phyloP scores from a whole-genome alignment of 177 flowering plant species.

The Vitis hybrid region DNA sequence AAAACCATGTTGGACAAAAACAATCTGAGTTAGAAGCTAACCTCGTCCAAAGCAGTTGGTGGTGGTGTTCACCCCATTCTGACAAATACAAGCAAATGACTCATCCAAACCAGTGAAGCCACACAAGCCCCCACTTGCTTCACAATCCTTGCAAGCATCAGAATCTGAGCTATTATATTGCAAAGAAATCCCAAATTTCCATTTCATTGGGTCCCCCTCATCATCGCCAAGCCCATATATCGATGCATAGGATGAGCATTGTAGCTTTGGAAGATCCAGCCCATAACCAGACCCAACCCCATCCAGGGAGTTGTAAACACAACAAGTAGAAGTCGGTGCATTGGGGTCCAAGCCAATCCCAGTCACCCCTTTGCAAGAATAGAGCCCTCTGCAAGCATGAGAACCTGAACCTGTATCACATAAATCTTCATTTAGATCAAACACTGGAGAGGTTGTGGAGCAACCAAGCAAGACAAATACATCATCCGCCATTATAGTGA shows the following conservation, averaged over 20 bases:
- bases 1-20: neutral
- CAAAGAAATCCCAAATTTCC: constrained; percentile 58
- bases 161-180: constrained; percentile 42
- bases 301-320: constrained; percentile 48
- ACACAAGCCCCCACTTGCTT: constrained; percentile 55
- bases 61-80: constrained; percentile 51
- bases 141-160: constrained; percentile 47
- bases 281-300: constrained; percentile 33
- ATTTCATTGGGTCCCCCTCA: constrained; percentile 53
- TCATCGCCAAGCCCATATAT: constrained; percentile 52
- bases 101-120: constrained; percentile 41
- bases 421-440: constrained; percentile 38
- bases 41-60: constrained; percentile 62
- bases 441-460: constrained; percentile 60
- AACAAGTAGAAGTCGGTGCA: constrained; percentile 54
- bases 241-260: constrained; percentile 63
- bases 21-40: constrained; percentile 12
- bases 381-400: constrained; percentile 53
- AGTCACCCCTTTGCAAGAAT: constrained; percentile 58
- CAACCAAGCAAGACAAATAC: constrained; percentile 63
- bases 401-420: constrained; percentile 55
- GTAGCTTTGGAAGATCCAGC: constrained; percentile 66
- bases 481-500: constrained; percentile 26
- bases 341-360: constrained; percentile 58
- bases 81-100: constrained; percentile 54